phyloP scores from a whole-genome alignment of 2,329 filamentous ascomycete genomes.

The Trichothecium roseum region DNA sequence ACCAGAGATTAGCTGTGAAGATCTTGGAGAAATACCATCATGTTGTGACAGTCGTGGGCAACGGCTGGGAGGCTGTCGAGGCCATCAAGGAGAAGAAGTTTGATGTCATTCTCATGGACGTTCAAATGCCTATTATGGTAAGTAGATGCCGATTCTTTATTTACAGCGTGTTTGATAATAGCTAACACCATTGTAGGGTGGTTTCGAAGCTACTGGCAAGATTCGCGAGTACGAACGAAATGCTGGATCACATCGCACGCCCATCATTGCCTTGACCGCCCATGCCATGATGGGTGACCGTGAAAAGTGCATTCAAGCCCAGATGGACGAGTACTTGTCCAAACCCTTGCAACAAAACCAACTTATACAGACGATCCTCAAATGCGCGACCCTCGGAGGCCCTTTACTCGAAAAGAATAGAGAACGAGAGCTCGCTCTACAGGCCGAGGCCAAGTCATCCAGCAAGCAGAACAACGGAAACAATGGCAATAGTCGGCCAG shows the following conservation, averaged over 20 bases:
- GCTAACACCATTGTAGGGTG: slow-evolving; percentile 49
- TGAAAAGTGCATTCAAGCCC: slow-evolving; percentile 94
- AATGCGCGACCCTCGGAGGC: slow-evolving; percentile 86
- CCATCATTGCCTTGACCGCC: slow-evolving; percentile 92
- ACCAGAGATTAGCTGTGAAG: slow-evolving; percentile 91
- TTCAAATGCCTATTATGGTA: slow-evolving; percentile 99
- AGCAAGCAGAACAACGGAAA: slow-evolving; percentile 24
- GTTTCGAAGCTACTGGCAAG: slow-evolving; percentile 93
- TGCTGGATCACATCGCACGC: slow-evolving; percentile 70
- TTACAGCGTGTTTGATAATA: slow-evolving; percentile 15
- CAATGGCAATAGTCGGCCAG: slow-evolving; percentile 25
- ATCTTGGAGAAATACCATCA: slow-evolving; percentile 97
- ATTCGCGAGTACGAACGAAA: slow-evolving; percentile 91
- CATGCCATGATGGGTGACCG: slow-evolving; percentile 98
- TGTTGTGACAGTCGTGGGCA: slow-evolving; percentile 84
- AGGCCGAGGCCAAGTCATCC: slow-evolving; percentile 35
- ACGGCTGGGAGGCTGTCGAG: slow-evolving; percentile 86
- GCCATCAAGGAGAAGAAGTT: slow-evolving; percentile 87
- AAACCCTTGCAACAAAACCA: slow-evolving; percentile 96
- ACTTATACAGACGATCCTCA: slow-evolving; percentile 94
- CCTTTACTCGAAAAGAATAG: slow-evolving; percentile 69
- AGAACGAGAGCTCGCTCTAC: slow-evolving; percentile 45
- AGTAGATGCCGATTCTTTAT: slow-evolving; percentile 16
- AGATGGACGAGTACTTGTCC: slow-evolving; percentile 98
- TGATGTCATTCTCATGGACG: slow-evolving; percentile 97